Percentiles rank a stretch among this genome's conserved stretches.
These are phyloP conservation scores for Hyphopichia buzzinii DNA, from an alignment of 1,139 yeast species.

Conservation along the genomic window DNA sequence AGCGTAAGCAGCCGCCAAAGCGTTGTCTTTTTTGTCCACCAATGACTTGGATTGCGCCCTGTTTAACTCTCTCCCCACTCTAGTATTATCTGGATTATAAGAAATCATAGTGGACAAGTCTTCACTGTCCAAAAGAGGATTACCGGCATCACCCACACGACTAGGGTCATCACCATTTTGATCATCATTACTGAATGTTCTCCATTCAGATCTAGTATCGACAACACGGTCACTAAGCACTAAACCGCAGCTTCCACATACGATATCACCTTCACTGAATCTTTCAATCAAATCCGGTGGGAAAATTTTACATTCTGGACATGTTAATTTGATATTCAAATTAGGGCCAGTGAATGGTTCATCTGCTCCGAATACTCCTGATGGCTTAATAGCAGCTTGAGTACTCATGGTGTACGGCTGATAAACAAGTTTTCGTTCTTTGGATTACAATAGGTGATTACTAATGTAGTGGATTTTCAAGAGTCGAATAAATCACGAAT, in stretches of 20 bases:
- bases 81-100: constrained; percentile 72
- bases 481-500: constrained; percentile 3
- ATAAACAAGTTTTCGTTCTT: no score
- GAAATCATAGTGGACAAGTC: constrained; percentile 93
- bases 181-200: constrained; percentile 95
- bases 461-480: constrained; percentile 6
- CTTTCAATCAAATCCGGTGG: constrained; percentile 96
- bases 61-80: constrained; percentile 81
- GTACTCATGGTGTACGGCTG: constrained; percentile 10
- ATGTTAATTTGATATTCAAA: constrained; percentile 82
- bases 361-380: constrained; percentile 37
- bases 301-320: constrained; percentile 93
- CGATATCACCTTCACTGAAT: constrained; percentile 96
- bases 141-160: constrained; percentile 99
- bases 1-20: constrained; percentile 84
- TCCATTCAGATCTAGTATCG: constrained; percentile 97
- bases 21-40: constrained; percentile 85
- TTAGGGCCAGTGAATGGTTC: constrained; percentile 58
- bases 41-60: constrained; percentile 85
- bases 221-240: constrained; percentile 91
- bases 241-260: constrained; percentile 94
- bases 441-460: no score
- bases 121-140: constrained; percentile 87
- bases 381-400: constrained; percentile 14
- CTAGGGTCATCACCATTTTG: constrained; percentile 98